Evolutionary conservation across 176 grass and related monocot genomes (phyloP), one percentile per base, ranked within the genome.

Genomic region (Eleusine indica): DNA sequence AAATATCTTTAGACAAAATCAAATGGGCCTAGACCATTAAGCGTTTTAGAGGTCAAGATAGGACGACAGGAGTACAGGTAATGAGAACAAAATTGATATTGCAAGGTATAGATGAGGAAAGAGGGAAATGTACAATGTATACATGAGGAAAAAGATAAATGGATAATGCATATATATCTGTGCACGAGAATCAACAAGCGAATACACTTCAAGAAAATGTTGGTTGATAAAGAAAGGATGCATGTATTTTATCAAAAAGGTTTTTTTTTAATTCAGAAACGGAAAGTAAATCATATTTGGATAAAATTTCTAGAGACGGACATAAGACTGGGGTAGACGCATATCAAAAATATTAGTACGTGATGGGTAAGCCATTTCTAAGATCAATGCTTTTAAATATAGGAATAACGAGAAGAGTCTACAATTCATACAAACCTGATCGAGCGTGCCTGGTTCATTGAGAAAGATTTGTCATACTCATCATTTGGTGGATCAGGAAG

Each of bases 401-500:
- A 46, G 7, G 14, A 54, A 57, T 13, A 68, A 10, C 58, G 54
- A 25, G 14, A 42, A 78, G 15, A 43, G 28, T 28, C 18, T 1
- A 11, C 68, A 52, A 47, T 62, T 37, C 57, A 46, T 39, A 91
- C 81, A 73, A 70, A 98, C 93, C 96, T 95, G 93, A 98, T 95
- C 54, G 93, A 95, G 37, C 83, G 89, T 19, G 96, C 93, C 67
- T 98, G 96, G 43, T 98, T 98, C 96, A 98, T 98, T 28, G 96
- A 98, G 73, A 89, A 98, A 61, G 80, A 68, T 84, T 95, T 98
- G 87, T 98, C 89, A 44, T 92, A 98, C 66, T 89, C 72, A 87
- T 98, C 93, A 75, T 98, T 91, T 53, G 96, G 96, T 32, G 88
- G 84, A 39, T 98, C 96, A 75, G 96, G 93, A 74, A 98, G 96